phyloP scores from a whole-genome alignment of 163 green algal genomes.

The Prototheca stagnorum region DNA sequence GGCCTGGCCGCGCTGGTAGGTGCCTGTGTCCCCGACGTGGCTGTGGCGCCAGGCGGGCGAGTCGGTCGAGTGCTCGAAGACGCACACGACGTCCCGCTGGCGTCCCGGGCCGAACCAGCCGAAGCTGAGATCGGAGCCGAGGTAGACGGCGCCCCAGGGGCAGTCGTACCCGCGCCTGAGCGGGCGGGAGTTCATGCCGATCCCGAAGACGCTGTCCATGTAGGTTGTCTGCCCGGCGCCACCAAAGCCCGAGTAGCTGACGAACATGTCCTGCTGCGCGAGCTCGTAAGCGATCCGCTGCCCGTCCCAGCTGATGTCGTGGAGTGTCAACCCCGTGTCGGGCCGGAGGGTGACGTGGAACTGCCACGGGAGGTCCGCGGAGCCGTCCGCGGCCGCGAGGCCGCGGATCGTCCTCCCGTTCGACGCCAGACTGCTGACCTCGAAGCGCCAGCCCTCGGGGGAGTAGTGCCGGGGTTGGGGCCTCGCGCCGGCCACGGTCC shows the following conservation, averaged over 20 bases:
- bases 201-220: slow-evolving; percentile 16
- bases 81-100: slow-evolving; percentile 1
- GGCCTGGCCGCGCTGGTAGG: too few species aligned
- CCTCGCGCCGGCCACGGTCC: background rate
- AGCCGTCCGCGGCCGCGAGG: background rate
- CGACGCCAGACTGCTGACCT: too few species aligned
- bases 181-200: slow-evolving; percentile 2
- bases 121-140: background rate
- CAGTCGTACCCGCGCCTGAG: slow-evolving; percentile 6
- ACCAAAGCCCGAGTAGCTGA: slow-evolving; percentile 13
- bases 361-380: slow-evolving; percentile 1
- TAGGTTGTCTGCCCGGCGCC: slow-evolving; percentile 9
- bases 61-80: slow-evolving; percentile 3
- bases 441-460: slow-evolving; percentile 6
- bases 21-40: slow-evolving; percentile 1
- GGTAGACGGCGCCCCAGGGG: slow-evolving; percentile 3
- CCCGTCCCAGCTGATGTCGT: slow-evolving; percentile 3
- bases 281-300: slow-evolving; percentile 19
- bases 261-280: slow-evolving; percentile 15
- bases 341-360: slow-evolving; percentile 1
- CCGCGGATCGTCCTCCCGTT: too few species aligned
- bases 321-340: slow-evolving; percentile 1
- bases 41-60: slow-evolving; percentile 4
- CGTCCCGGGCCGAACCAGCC: background rate
- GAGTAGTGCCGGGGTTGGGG: slow-evolving; percentile 6